phyloP scores from a whole-genome alignment of 331 rosid species.

The Spiraea crenata region DNA sequence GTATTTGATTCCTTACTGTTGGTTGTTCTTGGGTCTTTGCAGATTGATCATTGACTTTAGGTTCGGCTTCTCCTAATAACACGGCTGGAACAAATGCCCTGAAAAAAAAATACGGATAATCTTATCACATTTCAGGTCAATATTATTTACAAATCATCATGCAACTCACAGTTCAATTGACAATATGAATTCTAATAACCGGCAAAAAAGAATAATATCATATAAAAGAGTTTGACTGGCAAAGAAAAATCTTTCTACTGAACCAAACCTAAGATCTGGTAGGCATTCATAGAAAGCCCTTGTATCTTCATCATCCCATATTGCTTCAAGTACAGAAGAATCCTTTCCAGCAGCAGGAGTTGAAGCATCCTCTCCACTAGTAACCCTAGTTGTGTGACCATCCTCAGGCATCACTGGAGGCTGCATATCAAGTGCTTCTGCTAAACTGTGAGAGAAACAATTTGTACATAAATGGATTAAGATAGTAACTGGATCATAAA shows the following conservation, averaged over 20 bases:
- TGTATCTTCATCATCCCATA: constrained; percentile 99
- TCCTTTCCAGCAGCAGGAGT: constrained; percentile 84
- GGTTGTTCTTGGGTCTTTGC: constrained; percentile 70
- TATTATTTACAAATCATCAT: neutral
- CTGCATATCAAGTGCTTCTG: constrained; percentile 98
- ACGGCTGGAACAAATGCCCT: constrained; percentile 99
- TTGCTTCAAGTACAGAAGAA: constrained; percentile 69
- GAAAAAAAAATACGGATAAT: constrained; percentile 22
- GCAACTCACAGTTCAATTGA: neutral
- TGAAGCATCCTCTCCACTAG: constrained; percentile 86
- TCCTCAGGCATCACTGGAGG: constrained; percentile 99
- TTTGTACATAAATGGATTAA: constrained; percentile 18
- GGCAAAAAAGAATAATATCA: neutral
- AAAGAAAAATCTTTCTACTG: constrained; percentile 13
- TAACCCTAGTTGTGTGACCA: constrained; percentile 94
- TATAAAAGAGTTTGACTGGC: neutral
- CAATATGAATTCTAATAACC: neutral
- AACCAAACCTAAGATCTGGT: constrained; percentile 95
- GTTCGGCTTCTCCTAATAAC: constrained; percentile 86
- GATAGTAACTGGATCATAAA: neutral
- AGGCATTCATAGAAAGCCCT: constrained; percentile 90
- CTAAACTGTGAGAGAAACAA: constrained; percentile 59
- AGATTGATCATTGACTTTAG: constrained; percentile 70
- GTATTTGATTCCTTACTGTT: constrained; percentile 54
- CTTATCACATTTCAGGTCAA: constrained; percentile 6